Base-by-base conservation (phyloP, 1,284 basidiomycete genomes). In the Tranzscheliella williamsii region DNA sequence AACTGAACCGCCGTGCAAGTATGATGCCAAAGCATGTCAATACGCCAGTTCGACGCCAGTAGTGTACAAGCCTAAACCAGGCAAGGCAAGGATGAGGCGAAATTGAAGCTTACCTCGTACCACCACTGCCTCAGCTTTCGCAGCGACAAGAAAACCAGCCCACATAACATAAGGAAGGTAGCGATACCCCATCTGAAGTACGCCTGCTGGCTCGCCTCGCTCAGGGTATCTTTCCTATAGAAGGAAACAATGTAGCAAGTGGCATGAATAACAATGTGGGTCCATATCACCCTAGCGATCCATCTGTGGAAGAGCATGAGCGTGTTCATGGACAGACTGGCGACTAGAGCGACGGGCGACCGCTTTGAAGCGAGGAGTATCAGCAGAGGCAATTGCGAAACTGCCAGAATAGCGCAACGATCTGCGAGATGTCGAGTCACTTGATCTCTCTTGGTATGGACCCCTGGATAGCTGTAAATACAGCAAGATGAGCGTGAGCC, bases 251-350 rank as follows among this genome's bases (percentile, higher is more conserved):
- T 67, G 8, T 32, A 51, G 12, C 50, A 15, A 5, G 57, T 58
- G n/a, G n/a, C n/a, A 30, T 79, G 78, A 3, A 72, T n/a, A 15
- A 67, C 7, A 17, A 57, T 72, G 18, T 75, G 65, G 5, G 62
- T 3, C 39, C 58, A 70, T 36, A 69, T 64, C 21, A 72, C 42
- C 4, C 76, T 39, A 1, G 73, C 70, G 7, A 79, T 60, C 74
- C 74, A 77, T 8, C 77, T 66, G 29, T 79, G 78, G 22, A 70
- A 72, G 2, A 78, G 54, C 49, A 78, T 74, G 20, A 71, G 43
- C 11, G 63, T 71, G 27, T 70, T 64, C 56, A 75, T 77, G 24
- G 48, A 16, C 26, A 72, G 44, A 3, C 74, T 63, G 0, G 67
- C 68, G 32, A 78, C 18, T 41, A 67, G 63, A 1, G 66, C 49